Conservation (phyloP, 495 filamentous ascomycete genomes). For the Podospora pseudoanserina region DNA sequence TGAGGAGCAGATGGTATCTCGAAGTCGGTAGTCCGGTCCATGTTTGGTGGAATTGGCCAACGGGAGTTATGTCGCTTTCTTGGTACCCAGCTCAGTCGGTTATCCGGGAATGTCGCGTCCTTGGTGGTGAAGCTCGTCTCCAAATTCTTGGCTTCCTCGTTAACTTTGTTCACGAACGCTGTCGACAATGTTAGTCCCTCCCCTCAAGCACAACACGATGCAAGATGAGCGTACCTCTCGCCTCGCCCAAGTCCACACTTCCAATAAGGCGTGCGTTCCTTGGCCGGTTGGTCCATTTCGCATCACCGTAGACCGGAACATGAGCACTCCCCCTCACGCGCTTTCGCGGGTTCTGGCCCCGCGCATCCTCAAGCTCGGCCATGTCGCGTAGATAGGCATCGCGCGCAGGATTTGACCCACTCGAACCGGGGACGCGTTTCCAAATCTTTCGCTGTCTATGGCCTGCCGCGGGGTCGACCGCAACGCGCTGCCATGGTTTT, state of each 20-base stretch:
- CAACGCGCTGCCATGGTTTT: constrained; percentile 33
- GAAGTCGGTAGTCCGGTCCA: constrained; percentile 26
- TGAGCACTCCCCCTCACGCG: constrained; percentile 22
- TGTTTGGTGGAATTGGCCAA: constrained; percentile 29
- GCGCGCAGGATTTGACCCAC: not conserved
- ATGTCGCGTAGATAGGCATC: constrained; percentile 18
- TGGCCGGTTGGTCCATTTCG: constrained; percentile 20
- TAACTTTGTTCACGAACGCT: constrained; percentile 1
- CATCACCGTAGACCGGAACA: constrained; percentile 23
- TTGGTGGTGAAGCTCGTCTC: constrained; percentile 1
- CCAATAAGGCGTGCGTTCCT: constrained; percentile 15
- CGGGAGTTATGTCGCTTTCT: constrained; percentile 36
- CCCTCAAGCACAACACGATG: not conserved
- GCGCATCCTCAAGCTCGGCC: constrained; percentile 25
- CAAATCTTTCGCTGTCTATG: constrained; percentile 27
- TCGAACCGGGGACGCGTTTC: constrained; percentile 31
- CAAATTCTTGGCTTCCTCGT: constrained; percentile 1
- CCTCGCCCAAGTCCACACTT: constrained; percentile 25
- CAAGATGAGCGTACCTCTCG: constrained; percentile 23
- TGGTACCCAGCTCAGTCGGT: constrained; percentile 25
- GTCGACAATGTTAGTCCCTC: not conserved
- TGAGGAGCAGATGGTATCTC: constrained; percentile 14
- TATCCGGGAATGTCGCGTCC: constrained; percentile 24
- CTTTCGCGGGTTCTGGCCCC: constrained; percentile 25
- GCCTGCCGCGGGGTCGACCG: constrained; percentile 21